Base-by-base conservation (phyloP, 2,329 filamentous ascomycete species). In the Penicillium hordei region DNA sequence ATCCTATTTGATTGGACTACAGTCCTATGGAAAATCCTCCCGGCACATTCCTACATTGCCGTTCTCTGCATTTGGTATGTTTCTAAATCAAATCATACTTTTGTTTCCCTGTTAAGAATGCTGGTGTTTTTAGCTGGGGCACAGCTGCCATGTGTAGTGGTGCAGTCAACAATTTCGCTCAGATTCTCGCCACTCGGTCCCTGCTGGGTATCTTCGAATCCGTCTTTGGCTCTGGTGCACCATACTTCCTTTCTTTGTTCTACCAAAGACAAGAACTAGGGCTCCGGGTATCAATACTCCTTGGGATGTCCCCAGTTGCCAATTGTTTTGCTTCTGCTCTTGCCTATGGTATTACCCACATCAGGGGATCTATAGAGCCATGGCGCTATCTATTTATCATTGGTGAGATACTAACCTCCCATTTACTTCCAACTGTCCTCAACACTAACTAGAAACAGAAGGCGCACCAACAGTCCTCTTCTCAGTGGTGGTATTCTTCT, bases 201-300 rank as follows among this genome's bases (percentile, higher is more conserved):
- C 36, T 67, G 0, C 29, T 69, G n/a, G 67, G 63, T 9, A 34
- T 66, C n/a, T 64, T 65, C 23, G 67, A 69, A 31, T 52, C 67
- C 2, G 62, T 59, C 4, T 69, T 68, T 42, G 62, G 65, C 1
- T 58, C 57, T 5, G 67, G 67, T 7, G 66, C 63, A 13, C 67
- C 68, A 6, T 67, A 70, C 33, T 75, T 73, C 34, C 67, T 81
- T 0, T 78, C 76, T 0, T 76, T 81, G 55, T 82, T 83, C 71
- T 84, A 83, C 62, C 75, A 80, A 6, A 69, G 82, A 12, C 70
- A 80, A 25, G 78, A 79, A 58, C 66, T 83, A 2, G 81, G 80
- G 1, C 72, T 81, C 43, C 68, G 81, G 3, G 50, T 77, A 27
- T 81, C 80, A 0, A 65, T 83, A 13, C 82, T 83, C 45, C 61